phyloP scores from a whole-genome alignment of 371 early-diverging fungal species.

The Circinella minor region DNA sequence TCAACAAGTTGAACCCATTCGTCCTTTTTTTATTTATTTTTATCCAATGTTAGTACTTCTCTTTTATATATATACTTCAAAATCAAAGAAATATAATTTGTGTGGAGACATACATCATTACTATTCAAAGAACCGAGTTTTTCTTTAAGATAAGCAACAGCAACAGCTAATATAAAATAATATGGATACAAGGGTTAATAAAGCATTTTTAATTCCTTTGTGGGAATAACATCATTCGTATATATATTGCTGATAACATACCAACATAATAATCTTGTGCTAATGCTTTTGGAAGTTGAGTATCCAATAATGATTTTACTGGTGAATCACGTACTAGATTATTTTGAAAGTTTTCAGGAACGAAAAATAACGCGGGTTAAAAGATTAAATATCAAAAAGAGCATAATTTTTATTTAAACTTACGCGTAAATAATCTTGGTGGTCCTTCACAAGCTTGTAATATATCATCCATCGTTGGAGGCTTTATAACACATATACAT shows the following conservation, averaged over 20 bases:
- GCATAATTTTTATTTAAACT: neutral
- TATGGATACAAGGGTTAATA: neutral
- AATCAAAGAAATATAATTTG: neutral
- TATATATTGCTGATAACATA: neutral
- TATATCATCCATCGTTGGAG: conserved; percentile 17
- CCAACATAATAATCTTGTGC: conserved; percentile 24
- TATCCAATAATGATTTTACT: conserved; percentile 18
- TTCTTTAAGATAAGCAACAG: neutral
- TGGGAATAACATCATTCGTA: neutral
- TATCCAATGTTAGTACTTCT: neutral
- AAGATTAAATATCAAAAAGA: neutral
- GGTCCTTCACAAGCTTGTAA: conserved; percentile 13
- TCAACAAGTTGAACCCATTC: neutral
- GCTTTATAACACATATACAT: neutral
- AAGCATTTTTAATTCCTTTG: neutral
- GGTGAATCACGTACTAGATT: conserved; percentile 26
- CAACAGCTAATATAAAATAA: conserved; percentile 1
- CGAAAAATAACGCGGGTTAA: neutral
- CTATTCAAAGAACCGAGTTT: neutral
- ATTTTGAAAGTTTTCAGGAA: neutral
- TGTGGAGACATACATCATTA: neutral
- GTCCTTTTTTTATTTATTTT: neutral
- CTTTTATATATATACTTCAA: neutral
- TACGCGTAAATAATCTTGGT: conserved; percentile 23
- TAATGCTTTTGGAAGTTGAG: conserved; percentile 13